Evolutionary conservation across 2,329 filamentous ascomycete genomes (phyloP), one percentile per base, ranked within the genome.

Genomic region (Aschersonia sp.): DNA sequence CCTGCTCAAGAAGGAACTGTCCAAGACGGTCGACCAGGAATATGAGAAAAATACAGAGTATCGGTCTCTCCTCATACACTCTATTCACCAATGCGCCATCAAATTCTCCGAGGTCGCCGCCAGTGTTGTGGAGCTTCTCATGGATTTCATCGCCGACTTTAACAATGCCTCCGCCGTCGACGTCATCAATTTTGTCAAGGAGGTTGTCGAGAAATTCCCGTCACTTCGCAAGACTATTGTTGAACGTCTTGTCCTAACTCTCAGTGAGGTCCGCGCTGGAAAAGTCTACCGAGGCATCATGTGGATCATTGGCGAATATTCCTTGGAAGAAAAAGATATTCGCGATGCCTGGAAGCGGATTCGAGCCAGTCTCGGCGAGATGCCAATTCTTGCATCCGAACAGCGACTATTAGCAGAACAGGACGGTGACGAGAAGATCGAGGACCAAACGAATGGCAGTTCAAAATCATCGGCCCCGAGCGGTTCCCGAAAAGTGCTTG

Each of bases 101-200:
- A 96, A 94, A 63, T 97, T 97, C 71, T 97, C 92, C 9, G 90
- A 98, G 66, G 90, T 98, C 52, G 92, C 92, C 30, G 86, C 90
- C 43, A 97, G 87, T 60, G 92, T 98, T 12, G 92, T 98, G 47
- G 92, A 92, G 54, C 78, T 96, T 43, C 76, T 98, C 47, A 98
- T 98, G 92, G 92, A 98, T 66, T 97, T 97, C 63, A 96, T 98
- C 59, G 87, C 86, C 46, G 92, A 98, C 64, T 96, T 97, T 64
- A 97, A 94, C 72, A 96, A 94, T 60, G 85, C 86, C 43, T 95
- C 90, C 1, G 92, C 92, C 1, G 87, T 98, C 32, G 92, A 98
- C 65, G 90, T 98, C 47, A 97, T 98, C 60, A 89, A 87, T 48
- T 98, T 98, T 61, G 89, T 98, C 53, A 98, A 98, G 68, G 92